Evolutionary conservation across 768 basidiomycete species (phyloP), one percentile per base, ranked within the genome.

Genomic region (Calocera cornea): DNA sequence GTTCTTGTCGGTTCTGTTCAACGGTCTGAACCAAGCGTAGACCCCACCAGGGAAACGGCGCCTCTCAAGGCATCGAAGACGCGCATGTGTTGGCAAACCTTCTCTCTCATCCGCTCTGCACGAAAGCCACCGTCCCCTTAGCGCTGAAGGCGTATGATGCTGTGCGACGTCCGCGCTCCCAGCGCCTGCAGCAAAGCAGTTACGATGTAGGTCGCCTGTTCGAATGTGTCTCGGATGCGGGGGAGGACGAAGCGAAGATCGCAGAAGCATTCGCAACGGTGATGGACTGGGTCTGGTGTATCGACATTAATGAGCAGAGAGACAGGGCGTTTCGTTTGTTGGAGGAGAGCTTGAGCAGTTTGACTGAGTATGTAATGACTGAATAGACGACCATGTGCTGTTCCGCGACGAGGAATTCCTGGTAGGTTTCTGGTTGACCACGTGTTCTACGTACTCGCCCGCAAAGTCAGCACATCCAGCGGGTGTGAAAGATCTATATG

Each of bases 281-380:
- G 63, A 86, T 84, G 85, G 82, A 83, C 67, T 88, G 87, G 87
- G 73, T 80, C 3, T 86, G 84, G 84, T 63, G 38, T 11, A 65
- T 54, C 2, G 68, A 70, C 27, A 41, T 64, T 14, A 64, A 64
- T 7, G 65, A 69, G 22, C 63, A 70, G 34, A 64, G 64, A 22
- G n/a, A 64, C 44, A 68, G 64, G 34, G 41, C 65, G 10, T n/a
- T 70, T 44, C 27, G 36, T 17, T 64, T 68, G 41, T 66, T 40
- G 10, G 63, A 64, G 27, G 63, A 33, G 27, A 64, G 63, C 19
- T 22, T 33, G 31, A 22, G 19, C 5, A 38, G 16, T n/a, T n/a
- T 33, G 16, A 16, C 12, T 27, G 63, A 64, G 27, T 47, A 19
- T 24, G 44, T 47, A 19, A 47, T 47, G 44, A 47, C 44, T 3